Base-by-base conservation (phyloP, 805 yeast genomes). In the Yarrowia yakushimensis region DNA sequence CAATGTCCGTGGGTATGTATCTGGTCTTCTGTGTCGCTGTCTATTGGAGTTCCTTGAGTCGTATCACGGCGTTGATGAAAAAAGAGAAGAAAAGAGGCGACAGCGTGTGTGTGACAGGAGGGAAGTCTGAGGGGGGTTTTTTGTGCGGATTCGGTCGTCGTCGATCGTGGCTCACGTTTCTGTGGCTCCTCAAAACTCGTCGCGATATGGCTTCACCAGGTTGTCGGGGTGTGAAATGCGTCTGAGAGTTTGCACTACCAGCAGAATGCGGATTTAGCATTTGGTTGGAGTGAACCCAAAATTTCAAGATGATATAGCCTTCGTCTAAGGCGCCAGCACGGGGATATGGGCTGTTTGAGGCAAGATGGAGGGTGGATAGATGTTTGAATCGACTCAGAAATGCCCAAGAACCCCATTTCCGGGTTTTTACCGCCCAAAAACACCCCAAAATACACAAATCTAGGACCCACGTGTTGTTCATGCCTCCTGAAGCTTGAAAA, bases 191-290 rank as follows among this genome's bases (percentile, higher is more conserved):
- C 36, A 31, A 31, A n/a, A 18, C 42, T 23, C 18, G 30, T 41
- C 18, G 12, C 28, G 28, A 15, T 41, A 23, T 15, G 17, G 27
- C 28, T n/a, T 41, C 45, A 23, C 45, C 30, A 23, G 22, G 50
- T 27, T 17, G 50, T 17, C 34, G 28, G 34, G 48, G 50, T 27
- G 48, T 43, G 50, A 27, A 27, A 43, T 27, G 50, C 22, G 50
- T 28, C 50, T 12, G 36, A 45, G 52, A 45, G 52, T 30, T n/a
- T 18, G 52, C 36, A 30, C 52, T 30, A 28, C 34, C 36, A 45
- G 52, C 52, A 45, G 52, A 45, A 45, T 30, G 23, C 36, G 36
- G 36, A 45, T 30, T 36, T 43, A 45, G 52, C 20, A 15, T 45
- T 45, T 45, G 52, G 52, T 36, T 45, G 52, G 52, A 13, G 33